Evolutionary conservation across 306 rosid genomes (phyloP), one percentile per base, ranked within the genome.

Genomic region (Cicer judaicum): DNA sequence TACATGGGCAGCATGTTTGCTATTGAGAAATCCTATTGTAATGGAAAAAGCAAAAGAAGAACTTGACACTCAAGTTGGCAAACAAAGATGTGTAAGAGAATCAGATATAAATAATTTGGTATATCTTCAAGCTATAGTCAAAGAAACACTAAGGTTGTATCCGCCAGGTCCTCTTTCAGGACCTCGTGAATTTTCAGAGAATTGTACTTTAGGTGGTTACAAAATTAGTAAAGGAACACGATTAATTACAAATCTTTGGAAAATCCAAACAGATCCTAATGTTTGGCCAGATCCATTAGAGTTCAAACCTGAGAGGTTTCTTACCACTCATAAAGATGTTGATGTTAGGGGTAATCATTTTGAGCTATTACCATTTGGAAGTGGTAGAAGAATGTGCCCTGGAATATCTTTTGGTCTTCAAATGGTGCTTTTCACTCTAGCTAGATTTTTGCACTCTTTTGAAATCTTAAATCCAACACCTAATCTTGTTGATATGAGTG

Each of bases 291-390:
- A 73, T 7, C 74, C 83, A 11, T 38, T 73, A 8, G 75, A 66
- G 1, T 80, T 80, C 10, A 73, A 73, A 3, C 83, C 83, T n/a
- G 71, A 80, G 57, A 73, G 83, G 11, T 80, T 80, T 11, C 65
- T 73, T 13, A 80, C 76, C 1, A 73, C 70, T 56, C 71, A 80
- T 9, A 73, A 57, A 67, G 65, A 80, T n/a, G 12, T 80, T 73
- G 70, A 80, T 13, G 39, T 73, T 5, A 59, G 16, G 8, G 83
- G 79, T n/a, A 39, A 21, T 5, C 57, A 80, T 72, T 79, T 72
- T 54, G 78, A 63, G 60, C 7, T 79, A n/a, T 14, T 79, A 15
- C 82, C 82, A 43, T 80, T 80, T 73, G 79, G 83, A 67, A 21
- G 76, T 24, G 83, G 83, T 2, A 73, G 79, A 59, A 64, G 83